Evolutionary conservation across 148 eudicot species (phyloP).

Genomic region (Camellia sinensis): DNA sequence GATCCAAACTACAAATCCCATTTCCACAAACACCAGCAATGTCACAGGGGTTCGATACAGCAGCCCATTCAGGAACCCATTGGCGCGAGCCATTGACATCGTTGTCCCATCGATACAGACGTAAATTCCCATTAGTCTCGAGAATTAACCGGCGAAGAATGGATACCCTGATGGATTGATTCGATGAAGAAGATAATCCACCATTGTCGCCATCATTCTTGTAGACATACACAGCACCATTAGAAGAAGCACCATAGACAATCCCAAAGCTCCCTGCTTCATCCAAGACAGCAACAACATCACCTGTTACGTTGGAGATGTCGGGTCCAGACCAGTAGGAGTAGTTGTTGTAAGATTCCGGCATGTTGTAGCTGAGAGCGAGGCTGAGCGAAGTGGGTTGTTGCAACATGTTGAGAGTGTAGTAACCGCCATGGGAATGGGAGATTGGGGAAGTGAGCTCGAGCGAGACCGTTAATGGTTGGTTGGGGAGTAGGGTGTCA

Average conservation of each 20-base stretch:
- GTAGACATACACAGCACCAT: constrained; percentile 82
- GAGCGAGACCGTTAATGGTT: constrained; percentile 52
- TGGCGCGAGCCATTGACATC: constrained; percentile 72
- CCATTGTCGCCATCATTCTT: constrained; percentile 60
- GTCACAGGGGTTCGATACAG: constrained; percentile 82
- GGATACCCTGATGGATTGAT: constrained; percentile 28
- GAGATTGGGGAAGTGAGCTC: constrained; percentile 44
- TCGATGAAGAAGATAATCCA: constrained; percentile 41
- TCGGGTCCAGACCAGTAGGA: constrained; percentile 88
- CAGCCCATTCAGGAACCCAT: constrained; percentile 94
- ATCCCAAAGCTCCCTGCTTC: constrained; percentile 80
- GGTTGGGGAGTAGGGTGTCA: constrained; percentile 85
- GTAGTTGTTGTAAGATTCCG: constrained; percentile 43
- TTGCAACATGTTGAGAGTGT: constrained; percentile 76
- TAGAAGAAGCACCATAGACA: constrained; percentile 59
- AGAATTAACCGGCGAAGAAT: constrained; percentile 50
- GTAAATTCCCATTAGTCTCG: constrained; percentile 68
- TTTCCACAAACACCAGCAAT: constrained; percentile 90
- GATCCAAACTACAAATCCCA: constrained; percentile 70
- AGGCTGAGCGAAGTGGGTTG: constrained; percentile 76
- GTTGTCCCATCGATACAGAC: constrained; percentile 73
- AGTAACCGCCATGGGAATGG: constrained; percentile 54
- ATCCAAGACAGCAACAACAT: constrained; percentile 67
- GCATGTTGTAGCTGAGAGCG: constrained; percentile 60
- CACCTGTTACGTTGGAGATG: constrained; percentile 77